Evolutionary conservation across 768 basidiomycete species (phyloP).

Genomic region (Leccinum ochraceum): DNA sequence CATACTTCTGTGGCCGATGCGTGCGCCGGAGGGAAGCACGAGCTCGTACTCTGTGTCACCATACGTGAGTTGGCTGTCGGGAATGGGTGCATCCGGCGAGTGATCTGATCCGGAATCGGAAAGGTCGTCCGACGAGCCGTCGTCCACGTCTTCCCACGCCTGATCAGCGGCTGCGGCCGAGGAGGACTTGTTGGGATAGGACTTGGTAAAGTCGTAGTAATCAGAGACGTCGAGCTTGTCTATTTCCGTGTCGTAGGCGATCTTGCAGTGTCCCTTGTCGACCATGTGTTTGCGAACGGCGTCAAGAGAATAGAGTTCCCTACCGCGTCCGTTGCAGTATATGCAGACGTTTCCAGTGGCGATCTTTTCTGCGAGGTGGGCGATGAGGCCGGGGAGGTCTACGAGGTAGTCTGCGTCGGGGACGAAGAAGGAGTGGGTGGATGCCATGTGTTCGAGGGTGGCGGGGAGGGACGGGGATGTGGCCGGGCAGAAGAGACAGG

Average conservation of each 20-base stretch:
- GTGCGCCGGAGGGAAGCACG: slow-evolving; percentile 87
- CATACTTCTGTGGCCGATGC: slow-evolving; percentile 91
- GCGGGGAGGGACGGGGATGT: slow-evolving; percentile 52
- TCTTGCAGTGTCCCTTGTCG: slow-evolving; percentile 96
- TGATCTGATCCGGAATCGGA: slow-evolving; percentile 33
- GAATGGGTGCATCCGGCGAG: slow-evolving; percentile 34
- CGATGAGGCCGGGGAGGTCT: slow-evolving; percentile 78
- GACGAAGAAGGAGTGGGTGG: slow-evolving; percentile 89
- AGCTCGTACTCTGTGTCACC: slow-evolving; percentile 86
- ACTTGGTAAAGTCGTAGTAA: slow-evolving; percentile 87
- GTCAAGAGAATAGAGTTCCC: slow-evolving; percentile 80
- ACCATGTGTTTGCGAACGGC: slow-evolving; percentile 95
- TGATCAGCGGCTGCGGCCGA: slow-evolving; percentile 30
- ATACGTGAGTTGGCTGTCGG: slow-evolving; percentile 62
- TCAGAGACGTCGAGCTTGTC: slow-evolving; percentile 89
- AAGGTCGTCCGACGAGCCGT: slow-evolving; percentile 17
- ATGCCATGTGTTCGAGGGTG: slow-evolving; percentile 87
- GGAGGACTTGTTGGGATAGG: slow-evolving; percentile 60
- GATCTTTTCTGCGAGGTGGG: slow-evolving; percentile 90
- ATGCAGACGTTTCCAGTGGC: slow-evolving; percentile 93
- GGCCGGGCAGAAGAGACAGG: slow-evolving; percentile 86
- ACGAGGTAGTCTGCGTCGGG: slow-evolving; percentile 91
- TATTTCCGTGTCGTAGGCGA: slow-evolving; percentile 80
- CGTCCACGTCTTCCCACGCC: slow-evolving; percentile 39
- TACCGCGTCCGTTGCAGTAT: slow-evolving; percentile 80